Evolutionary conservation across 192 early-diverging fungal species (phyloP), one percentile per base, ranked within the genome.

Genomic region (Thamnidium elegans): DNA sequence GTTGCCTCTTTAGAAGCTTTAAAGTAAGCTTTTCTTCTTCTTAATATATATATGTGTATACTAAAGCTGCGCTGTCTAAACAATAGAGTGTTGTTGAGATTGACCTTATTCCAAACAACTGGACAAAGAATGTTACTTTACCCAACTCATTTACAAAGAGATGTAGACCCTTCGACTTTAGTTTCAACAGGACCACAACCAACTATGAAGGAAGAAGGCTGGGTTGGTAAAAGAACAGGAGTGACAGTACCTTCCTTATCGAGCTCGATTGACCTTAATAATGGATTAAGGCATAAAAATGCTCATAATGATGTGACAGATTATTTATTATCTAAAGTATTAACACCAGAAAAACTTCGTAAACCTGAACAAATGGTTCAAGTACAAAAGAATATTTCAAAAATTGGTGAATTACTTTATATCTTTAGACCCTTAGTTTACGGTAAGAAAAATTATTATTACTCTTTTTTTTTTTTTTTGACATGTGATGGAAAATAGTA

Each of bases 371-470:
- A 95, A 61, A 80, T 96, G 47, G 78, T 96, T 3, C 78, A 81
- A 10, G 67, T 53, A 14, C 70, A 90, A 66, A 65, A 62, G 14
- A 67, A 79, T n/a, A 32, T 83, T 23, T 46, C 53, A n/a, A 58
- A 50, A 7, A 47, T 84, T 0, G 91, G 87, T 5, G 96, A 98
- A 78, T 81, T 85, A 26, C 62, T 93, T 64, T 94, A 87, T 76
- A 89, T 95, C 47, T 46, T 95, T 21, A 79, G 94, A 45, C 96
- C 96, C 14, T 62, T 98, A 1, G 69, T 93, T 23, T 96, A 96
- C 78, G 90, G 88, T 89, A 77, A 53, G 65, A 58, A 32, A 31
- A 34, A 19, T 47, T 26, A 34, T 2, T 11, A 44, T n/a, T 42
- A 14, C 2, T 8, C 7, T 15, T 45, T 32, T 11, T 15, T 1